These are phyloP conservation scores for Scutellaria baicalensis DNA, from an alignment of 257 asterid genomes.

Conservation along the genomic window DNA sequence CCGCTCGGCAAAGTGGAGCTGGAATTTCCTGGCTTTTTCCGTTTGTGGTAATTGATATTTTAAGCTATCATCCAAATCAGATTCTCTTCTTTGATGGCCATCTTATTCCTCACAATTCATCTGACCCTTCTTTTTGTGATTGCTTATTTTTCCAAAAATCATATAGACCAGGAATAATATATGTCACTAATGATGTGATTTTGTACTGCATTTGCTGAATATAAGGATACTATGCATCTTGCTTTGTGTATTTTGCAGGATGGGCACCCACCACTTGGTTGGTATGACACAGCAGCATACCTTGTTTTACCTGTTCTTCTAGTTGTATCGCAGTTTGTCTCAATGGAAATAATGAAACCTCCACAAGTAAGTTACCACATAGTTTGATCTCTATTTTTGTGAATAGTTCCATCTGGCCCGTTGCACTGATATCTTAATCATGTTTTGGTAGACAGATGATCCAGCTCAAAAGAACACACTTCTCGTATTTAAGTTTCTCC, in stretches of 20 bases:
- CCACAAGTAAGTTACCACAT: slow-evolving; percentile 66
- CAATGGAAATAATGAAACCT: slow-evolving; percentile 99
- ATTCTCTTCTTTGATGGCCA: neutral
- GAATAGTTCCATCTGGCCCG: slow-evolving; percentile 8
- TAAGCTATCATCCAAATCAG: neutral
- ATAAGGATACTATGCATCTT: slow-evolving; percentile 4
- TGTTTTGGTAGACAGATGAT: slow-evolving; percentile 80
- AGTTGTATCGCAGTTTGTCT: slow-evolving; percentile 76
- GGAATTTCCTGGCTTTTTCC: slow-evolving; percentile 97
- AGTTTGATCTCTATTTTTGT: neutral
- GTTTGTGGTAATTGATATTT: slow-evolving; percentile 65
- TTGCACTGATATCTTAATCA: slow-evolving; percentile 30
- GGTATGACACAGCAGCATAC: slow-evolving; percentile 94
- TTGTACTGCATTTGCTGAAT: neutral
- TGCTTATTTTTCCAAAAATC: slow-evolving; percentile 4
- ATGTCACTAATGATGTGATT: slow-evolving; percentile 1
- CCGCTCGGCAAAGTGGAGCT: slow-evolving; percentile 97
- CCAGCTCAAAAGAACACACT: slow-evolving; percentile 95
- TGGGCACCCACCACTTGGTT: slow-evolving; percentile 99
- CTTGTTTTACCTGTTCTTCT: slow-evolving; percentile 91
- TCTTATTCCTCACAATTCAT: slow-evolving; percentile 6
- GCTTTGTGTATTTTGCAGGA: slow-evolving; percentile 52
- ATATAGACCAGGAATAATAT: neutral
- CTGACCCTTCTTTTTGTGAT: neutral
- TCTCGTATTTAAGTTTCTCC: slow-evolving; percentile 89